A percentile compares a stretch with the other conserved stretches of the same genome.
These are phyloP conservation scores for Candida saitoana DNA, from an alignment of 805 yeast species.

Conservation along the genomic window DNA sequence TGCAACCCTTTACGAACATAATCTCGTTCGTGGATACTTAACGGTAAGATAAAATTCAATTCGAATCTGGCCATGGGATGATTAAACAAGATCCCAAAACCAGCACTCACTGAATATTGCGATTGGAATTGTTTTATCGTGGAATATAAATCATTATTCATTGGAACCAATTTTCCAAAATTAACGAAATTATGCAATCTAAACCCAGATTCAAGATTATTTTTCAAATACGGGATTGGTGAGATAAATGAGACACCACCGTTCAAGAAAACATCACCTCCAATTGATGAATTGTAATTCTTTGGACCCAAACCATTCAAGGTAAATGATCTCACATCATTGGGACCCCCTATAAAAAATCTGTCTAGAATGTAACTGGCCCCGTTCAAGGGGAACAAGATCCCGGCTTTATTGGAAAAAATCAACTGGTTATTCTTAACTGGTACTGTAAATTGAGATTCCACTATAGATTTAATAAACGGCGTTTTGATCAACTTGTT, in stretches of 20 bases:
- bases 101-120: constrained; percentile 36
- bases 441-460: constrained; percentile 31
- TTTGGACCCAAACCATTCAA: constrained; percentile 56
- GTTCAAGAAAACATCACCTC: constrained; percentile 48
- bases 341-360: constrained; percentile 57
- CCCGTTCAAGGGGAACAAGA: constrained; percentile 20
- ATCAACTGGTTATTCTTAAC: constrained; percentile 19
- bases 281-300: constrained; percentile 44
- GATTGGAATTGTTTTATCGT: constrained; percentile 8
- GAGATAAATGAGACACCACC: constrained; percentile 45
- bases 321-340: constrained; percentile 51
- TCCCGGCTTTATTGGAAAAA: constrained; percentile 30
- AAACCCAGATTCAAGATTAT: constrained; percentile 38
- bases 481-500: constrained; percentile 21
- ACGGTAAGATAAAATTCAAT: constrained; percentile 51
- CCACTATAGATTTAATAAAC: constrained; percentile 41
- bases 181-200: constrained; percentile 47
- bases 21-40: constrained; percentile 43
- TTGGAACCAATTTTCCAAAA: constrained; percentile 41
- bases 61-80: constrained; percentile 60
- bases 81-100: constrained; percentile 48
- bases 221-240: constrained; percentile 37
- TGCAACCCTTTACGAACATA: constrained; percentile 50
- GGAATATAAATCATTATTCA: constrained; percentile 10
- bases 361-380: constrained; percentile 44